Conservation (phyloP, 2,329 filamentous ascomycete species). For the Trichophyton benhamiae region DNA sequence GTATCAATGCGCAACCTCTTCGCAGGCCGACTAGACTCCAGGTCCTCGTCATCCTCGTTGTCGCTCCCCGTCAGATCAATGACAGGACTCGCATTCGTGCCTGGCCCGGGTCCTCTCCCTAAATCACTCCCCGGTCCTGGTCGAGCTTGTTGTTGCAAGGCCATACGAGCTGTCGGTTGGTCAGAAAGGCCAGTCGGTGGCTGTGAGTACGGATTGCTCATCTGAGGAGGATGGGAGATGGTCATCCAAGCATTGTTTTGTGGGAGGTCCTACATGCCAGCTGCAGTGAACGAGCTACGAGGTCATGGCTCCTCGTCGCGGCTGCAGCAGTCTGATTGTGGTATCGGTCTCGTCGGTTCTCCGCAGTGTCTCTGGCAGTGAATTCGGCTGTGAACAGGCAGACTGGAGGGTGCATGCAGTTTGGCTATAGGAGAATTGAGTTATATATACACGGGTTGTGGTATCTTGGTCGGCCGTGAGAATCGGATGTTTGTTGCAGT, state of each 20-base stretch:
- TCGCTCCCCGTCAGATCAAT: conserved; percentile 26
- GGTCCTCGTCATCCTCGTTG: conserved; percentile 23
- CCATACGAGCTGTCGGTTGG: not conserved
- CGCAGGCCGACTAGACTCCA: conserved; percentile 25
- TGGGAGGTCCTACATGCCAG: conserved; percentile 25
- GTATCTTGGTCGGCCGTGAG: not conserved
- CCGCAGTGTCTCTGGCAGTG: not conserved
- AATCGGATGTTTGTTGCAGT: not conserved
- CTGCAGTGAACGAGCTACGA: conserved; percentile 15
- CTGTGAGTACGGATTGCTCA: conserved; percentile 16
- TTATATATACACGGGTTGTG: not conserved
- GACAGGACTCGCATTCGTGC: conserved; percentile 19
- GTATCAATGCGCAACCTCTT: conserved; percentile 29
- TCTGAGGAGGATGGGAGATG: conserved; percentile 24
- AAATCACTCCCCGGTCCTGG: not conserved
- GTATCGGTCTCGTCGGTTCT: not conserved
- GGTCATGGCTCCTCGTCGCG: conserved; percentile 2
- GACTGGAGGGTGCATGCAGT: not conserved
- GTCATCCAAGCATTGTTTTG: conserved; percentile 25
- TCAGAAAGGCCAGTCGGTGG: not conserved
- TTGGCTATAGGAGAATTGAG: conserved; percentile 1
- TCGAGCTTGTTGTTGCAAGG: not conserved
- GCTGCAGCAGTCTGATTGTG: not conserved
- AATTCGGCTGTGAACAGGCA: not conserved
- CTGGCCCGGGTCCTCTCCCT: not conserved